Base-by-base conservation (phyloP, 2,329 filamentous ascomycete species). In the Torrubiella hemipterigena region DNA sequence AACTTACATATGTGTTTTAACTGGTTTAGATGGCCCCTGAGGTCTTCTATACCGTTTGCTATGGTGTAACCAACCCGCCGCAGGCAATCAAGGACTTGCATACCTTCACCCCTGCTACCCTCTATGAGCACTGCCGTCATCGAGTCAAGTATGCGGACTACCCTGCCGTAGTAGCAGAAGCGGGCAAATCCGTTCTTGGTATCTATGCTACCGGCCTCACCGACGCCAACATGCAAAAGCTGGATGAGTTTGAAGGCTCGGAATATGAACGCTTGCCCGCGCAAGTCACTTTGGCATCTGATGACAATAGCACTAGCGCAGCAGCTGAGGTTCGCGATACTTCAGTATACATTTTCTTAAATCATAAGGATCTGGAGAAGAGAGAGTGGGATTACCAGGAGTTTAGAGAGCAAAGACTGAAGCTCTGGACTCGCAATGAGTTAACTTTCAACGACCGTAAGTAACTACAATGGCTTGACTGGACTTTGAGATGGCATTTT, bases 351-450 rank as follows among this genome's bases (percentile, higher is more conserved):
- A 66, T 86, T 5, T 86, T 69, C 54, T 59, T 63, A 27, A 39
- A 59, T 2, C 51, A 58, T 12, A 41, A 54, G 1, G 22, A 47
- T 0, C 57, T 96, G 13, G 84, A 93, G 52, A 62, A 70, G 19
- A 55, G 61, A 15, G 86, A 94, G 52, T 96, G 89, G 89, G 83
- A 93, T 51, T 91, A 86, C 58, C 75, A 78, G 29, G 74, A 81
- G 39, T 96, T 95, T 50, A 73, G 79, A 38, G 64, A 66, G 44
- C 77, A 91, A 38, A 93, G 86, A 61, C 58, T 75, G 58, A 50
- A 50, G 33, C 35, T 47, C 4, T 76, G 69, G 70, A 65, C 67
- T 5, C 53, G 67, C n/a, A 61, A 59, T 18, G 63, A 63, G 30
- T 63, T 62, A 40, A 50, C 51, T 8, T 65, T 65, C 38, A 56